Evolutionary conservation across 176 grass and related monocot species (phyloP).

Genomic region (Oryza punctata): DNA sequence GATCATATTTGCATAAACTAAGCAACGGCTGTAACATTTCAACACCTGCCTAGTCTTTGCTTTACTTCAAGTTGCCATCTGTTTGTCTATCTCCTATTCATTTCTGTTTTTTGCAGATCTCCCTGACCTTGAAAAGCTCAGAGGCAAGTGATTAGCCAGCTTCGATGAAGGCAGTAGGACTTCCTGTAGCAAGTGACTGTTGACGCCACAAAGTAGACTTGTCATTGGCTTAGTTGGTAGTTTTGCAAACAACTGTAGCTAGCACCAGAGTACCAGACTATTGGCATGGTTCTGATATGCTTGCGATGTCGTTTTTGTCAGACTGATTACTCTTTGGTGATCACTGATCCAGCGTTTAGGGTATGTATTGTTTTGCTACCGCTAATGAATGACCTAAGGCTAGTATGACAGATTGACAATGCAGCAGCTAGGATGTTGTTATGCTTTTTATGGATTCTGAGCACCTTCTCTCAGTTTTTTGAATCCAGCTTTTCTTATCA

Average conservation of each 20-base stretch:
- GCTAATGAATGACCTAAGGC: neutral
- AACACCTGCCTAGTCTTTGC: neutral
- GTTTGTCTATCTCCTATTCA: conserved; percentile 12
- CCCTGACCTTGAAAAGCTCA: conserved; percentile 94
- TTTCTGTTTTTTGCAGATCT: conserved; percentile 69
- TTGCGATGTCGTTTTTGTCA: neutral
- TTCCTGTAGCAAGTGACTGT: conserved; percentile 31
- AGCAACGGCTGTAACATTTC: neutral
- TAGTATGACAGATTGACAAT: neutral
- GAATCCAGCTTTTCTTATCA: neutral
- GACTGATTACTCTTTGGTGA: neutral
- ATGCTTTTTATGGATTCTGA: neutral
- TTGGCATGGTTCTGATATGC: conserved; percentile 19
- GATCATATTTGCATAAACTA: neutral
- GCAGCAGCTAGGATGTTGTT: neutral
- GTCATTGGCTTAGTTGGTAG: conserved; percentile 20
- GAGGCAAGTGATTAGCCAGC: conserved; percentile 57
- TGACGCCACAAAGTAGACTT: conserved; percentile 17
- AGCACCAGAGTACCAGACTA: conserved; percentile 13
- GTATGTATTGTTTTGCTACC: neutral
- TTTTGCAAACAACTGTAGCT: neutral
- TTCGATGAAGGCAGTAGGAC: conserved; percentile 22
- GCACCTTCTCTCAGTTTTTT: neutral
- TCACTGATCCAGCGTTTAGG: neutral
- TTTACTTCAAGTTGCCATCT: neutral